These are phyloP conservation scores for Diaporthe sp. DNA, from an alignment of 2,329 filamentous ascomycete genomes.

Conservation along the genomic window DNA sequence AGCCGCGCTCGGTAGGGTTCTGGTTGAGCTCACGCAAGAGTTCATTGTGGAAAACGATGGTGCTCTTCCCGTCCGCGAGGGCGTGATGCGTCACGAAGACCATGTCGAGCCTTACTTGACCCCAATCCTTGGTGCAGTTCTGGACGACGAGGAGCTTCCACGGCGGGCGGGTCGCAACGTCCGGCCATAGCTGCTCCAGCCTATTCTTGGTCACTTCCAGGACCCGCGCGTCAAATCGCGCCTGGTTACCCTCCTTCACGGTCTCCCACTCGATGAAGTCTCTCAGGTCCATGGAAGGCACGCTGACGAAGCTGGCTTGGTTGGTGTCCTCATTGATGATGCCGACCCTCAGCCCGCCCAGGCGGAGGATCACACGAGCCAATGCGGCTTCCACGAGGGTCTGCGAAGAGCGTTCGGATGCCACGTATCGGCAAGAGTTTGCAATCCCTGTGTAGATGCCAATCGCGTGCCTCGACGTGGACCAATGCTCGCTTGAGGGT, in stretches of 20 bases:
- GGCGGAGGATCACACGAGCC: slow-evolving; percentile 50
- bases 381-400: slow-evolving; percentile 51
- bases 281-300: slow-evolving; percentile 54
- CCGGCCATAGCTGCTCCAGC: slow-evolving; percentile 54
- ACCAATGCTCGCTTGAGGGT: slow-evolving; percentile 53
- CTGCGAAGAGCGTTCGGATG: slow-evolving; percentile 35
- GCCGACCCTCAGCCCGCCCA: slow-evolving; percentile 60
- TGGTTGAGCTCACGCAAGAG: slow-evolving; percentile 55
- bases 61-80: slow-evolving; percentile 62
- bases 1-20: not conserved
- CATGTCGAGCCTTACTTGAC: slow-evolving; percentile 49
- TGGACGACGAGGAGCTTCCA: slow-evolving; percentile 58
- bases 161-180: slow-evolving; percentile 52
- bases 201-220: slow-evolving; percentile 49
- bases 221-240: slow-evolving; percentile 42
- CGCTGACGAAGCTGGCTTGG: slow-evolving; percentile 54
- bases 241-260: slow-evolving; percentile 30
- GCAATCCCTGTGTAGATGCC: slow-evolving; percentile 59
- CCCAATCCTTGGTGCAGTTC: slow-evolving; percentile 30
- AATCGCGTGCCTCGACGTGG: slow-evolving; percentile 56
- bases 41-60: slow-evolving; percentile 58
- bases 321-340: slow-evolving; percentile 57
- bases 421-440: slow-evolving; percentile 56
- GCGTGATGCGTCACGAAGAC: slow-evolving; percentile 64
- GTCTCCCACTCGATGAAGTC: slow-evolving; percentile 52